Evolutionary conservation across 2,329 filamentous ascomycete genomes (phyloP).

Genomic region (Xylariaceae sp.): DNA sequence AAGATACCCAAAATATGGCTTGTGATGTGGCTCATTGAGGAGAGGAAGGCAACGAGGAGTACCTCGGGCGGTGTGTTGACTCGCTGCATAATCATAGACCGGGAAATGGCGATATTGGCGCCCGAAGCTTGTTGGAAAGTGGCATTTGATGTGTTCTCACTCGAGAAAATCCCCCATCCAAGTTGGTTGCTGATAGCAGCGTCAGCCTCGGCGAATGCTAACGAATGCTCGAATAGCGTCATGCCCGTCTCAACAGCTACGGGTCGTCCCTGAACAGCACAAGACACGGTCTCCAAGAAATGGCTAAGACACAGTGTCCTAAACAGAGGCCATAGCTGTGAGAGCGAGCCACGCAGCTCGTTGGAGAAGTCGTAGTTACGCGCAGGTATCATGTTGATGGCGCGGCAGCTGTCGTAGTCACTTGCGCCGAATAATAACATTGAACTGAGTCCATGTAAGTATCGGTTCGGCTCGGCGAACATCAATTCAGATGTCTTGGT

Average conservation of each 20-base stretch:
- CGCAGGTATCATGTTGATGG: conserved; percentile 72
- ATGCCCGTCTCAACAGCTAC: conserved; percentile 88
- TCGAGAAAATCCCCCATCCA: conserved; percentile 69
- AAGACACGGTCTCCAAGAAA: conserved; percentile 86
- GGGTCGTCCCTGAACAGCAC: conserved; percentile 82
- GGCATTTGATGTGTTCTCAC: conserved; percentile 49
- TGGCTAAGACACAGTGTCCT: conserved; percentile 75
- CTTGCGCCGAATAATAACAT: conserved; percentile 73
- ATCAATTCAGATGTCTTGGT: conserved; percentile 70
- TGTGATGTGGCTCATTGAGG: conserved; percentile 83
- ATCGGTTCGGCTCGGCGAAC: conserved; percentile 71
- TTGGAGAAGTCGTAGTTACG: conserved; percentile 56
- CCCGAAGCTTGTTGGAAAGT: conserved; percentile 49
- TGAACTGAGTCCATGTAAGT: conserved; percentile 76
- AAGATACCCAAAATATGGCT: conserved; percentile 84
- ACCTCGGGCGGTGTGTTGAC: conserved; percentile 92
- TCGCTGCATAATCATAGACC: conserved; percentile 73
- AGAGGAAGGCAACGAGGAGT: conserved; percentile 84
- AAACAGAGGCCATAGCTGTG: conserved; percentile 77
- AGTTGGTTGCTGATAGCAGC: conserved; percentile 82
- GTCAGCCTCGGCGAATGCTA: conserved; percentile 96
- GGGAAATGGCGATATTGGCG: conserved; percentile 57
- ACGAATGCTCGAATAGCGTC: conserved; percentile 94
- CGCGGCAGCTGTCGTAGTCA: conserved; percentile 76
- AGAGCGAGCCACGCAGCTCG: conserved; percentile 77